phyloP scores from a whole-genome alignment of 2,329 filamentous ascomycete genomes.

The Cercospora canescens region DNA sequence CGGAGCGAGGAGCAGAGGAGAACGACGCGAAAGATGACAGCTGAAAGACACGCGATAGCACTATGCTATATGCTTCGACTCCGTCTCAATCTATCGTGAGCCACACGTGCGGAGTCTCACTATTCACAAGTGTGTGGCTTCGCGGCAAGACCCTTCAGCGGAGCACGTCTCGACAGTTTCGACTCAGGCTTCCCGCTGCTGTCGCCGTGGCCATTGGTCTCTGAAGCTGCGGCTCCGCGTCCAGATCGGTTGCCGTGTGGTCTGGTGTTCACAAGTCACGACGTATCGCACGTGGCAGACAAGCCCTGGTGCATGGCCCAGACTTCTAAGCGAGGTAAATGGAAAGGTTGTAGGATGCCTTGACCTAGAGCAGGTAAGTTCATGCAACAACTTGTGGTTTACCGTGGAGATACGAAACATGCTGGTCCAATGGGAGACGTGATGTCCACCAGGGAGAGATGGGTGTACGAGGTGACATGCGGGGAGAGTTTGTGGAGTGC shows the following conservation, averaged over 20 bases:
- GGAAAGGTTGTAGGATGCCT: background rate
- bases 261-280: background rate
- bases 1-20: background rate
- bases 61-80: background rate
- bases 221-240: background rate
- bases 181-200: constrained; percentile 1
- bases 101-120: background rate
- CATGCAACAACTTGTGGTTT: background rate
- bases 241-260: background rate
- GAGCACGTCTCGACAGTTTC: constrained; percentile 3
- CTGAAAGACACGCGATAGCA: background rate
- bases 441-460: background rate
- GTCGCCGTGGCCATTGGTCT: background rate
- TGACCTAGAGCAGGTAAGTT: background rate
- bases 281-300: constrained; percentile 6
- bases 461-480: background rate
- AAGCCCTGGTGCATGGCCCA: constrained; percentile 4
- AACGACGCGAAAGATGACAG: background rate
- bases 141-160: background rate
- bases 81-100: background rate
- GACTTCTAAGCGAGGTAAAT: constrained; percentile 2
- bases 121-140: background rate
- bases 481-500: constrained; percentile 9
- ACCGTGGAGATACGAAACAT: background rate
- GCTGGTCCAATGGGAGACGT: background rate